Conservation (phyloP, 257 asterid species). For the Gentiana dahurica region DNA sequence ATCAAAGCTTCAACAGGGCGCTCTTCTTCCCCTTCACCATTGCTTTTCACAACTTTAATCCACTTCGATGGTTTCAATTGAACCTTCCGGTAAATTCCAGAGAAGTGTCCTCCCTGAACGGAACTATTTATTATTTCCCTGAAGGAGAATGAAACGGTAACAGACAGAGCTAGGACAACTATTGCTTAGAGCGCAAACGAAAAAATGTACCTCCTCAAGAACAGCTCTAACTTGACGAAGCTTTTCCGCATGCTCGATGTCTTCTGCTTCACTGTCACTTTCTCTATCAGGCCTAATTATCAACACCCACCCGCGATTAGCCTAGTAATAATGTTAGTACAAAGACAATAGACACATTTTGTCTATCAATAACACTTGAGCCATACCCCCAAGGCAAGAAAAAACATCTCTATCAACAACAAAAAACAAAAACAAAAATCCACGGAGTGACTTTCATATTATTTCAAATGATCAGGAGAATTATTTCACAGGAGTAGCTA, state of each 20-base stretch:
- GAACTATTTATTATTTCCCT: conserved; percentile 2
- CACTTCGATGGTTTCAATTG: conserved; percentile 87
- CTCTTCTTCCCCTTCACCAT: conserved; percentile 89
- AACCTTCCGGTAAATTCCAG: conserved; percentile 90
- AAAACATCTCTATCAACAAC: too few relatives aligned
- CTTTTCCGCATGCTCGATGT: conserved; percentile 90
- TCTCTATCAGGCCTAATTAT: conserved; percentile 65
- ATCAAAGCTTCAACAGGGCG: conserved; percentile 85
- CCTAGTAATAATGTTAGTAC: conserved; percentile 9
- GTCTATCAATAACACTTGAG: not conserved
- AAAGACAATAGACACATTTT: not conserved
- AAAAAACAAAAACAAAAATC: too few relatives aligned
- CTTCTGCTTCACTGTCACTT: conserved; percentile 97
- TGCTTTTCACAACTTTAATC: conserved; percentile 58
- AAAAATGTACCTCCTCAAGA: conserved; percentile 80
- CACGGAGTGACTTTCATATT: too few relatives aligned
- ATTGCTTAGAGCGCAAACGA: not conserved
- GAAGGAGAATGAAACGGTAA: too few relatives aligned
- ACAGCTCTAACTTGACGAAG: conserved; percentile 99
- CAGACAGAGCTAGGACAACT: not conserved
- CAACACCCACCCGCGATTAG: conserved; percentile 18
- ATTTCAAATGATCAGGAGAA: too few relatives aligned
- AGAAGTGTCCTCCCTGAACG: conserved; percentile 90
- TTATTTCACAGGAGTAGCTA: too few relatives aligned
- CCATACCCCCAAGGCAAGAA: too few relatives aligned